These are phyloP conservation scores for Pseudogymnoascus sp. DNA, from an alignment of 2,329 filamentous ascomycete genomes.

Conservation along the genomic window DNA sequence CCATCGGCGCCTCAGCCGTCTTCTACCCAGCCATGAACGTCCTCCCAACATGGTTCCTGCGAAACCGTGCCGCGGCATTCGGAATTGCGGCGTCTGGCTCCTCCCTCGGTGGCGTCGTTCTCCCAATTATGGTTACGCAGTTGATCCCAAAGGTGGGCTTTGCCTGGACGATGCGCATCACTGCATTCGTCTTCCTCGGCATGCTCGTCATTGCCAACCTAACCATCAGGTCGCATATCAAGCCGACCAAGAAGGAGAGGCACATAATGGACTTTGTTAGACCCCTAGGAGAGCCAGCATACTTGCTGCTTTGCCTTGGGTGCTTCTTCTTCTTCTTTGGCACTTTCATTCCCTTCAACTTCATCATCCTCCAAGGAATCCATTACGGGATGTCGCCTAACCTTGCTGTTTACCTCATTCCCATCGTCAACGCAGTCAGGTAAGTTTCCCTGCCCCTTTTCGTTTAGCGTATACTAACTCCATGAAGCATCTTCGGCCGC, in stretches of 20 bases:
- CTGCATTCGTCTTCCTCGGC: slow-evolving; percentile 47
- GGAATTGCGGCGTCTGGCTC: slow-evolving; percentile 42
- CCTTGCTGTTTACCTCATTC: slow-evolving; percentile 43
- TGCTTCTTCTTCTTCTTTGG: slow-evolving; percentile 42
- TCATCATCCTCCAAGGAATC: slow-evolving; percentile 28
- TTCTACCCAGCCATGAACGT: slow-evolving; percentile 37
- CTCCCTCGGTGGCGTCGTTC: slow-evolving; percentile 46
- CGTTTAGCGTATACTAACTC: slow-evolving; percentile 14
- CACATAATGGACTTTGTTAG: slow-evolving; percentile 28
- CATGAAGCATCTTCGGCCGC: slow-evolving; percentile 42
- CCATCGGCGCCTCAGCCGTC: slow-evolving; percentile 37
- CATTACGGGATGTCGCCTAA: slow-evolving; percentile 39
- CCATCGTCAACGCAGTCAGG: slow-evolving; percentile 44
- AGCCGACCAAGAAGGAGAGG: slow-evolving; percentile 31
- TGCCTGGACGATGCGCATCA: slow-evolving; percentile 48
- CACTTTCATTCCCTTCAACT: slow-evolving; percentile 47
- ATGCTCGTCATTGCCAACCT: slow-evolving; percentile 44
- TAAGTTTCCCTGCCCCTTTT: slow-evolving; percentile 18
- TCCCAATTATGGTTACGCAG: slow-evolving; percentile 52
- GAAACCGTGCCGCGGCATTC: slow-evolving; percentile 38
- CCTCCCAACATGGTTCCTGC: slow-evolving; percentile 41
- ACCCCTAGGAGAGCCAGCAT: slow-evolving; percentile 33
- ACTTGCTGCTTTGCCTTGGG: slow-evolving; percentile 30
- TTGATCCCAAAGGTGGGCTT: slow-evolving; percentile 46
- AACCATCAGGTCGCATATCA: slow-evolving; percentile 43